Evolutionary conservation across 208 protist genomes (phyloP), one percentile per base, ranked within the genome.

Genomic region (Angomonas ambiguus): DNA sequence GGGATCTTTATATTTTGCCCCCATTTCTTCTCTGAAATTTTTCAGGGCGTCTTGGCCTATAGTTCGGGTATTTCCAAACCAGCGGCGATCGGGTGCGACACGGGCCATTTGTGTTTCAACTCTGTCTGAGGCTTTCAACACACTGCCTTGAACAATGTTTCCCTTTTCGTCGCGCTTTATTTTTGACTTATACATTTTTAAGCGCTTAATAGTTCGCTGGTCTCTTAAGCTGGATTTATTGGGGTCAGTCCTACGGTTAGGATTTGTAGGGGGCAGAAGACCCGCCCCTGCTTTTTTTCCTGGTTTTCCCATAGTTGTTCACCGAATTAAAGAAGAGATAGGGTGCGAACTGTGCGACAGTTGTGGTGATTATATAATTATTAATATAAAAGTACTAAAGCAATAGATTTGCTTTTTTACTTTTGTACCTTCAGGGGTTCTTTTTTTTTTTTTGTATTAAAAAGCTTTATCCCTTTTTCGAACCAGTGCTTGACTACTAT

Each of bases 31-130:
- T 27, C 96, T 84, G 81, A 99, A 99, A 10, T 91, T 87, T 25
- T 98, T 83, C 11, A 99, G 76, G 45, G 98, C 87, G 45, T 98
- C 89, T 72, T 99, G 97, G 0, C 96, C 94, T 65, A 99, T 94
- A 1, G 97, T 94, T 38, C 95, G 79, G 0, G 97, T 99, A 63
- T 99, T 99, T 45, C 96, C 97, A 69, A 99, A 99, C 97, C 96
- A 99, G 18, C 92, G 76, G 3, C 95, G 68, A 77, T 99, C 95
- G 6, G 98, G 97, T 20, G 91, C 87, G 22, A 99, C 88, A 22
- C 97, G 80, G 3, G 93, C 94, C 89, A 97, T 95, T 59, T 92
- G 79, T 30, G 87, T 74, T 38, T 93, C 83, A 49, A 93, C 76
- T 18, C 89, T 79, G 71, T 97, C 91, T 3, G 83, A 92, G 5